Evolutionary conservation across 495 filamentous ascomycete species (phyloP).

Genomic region (Podospora comata): DNA sequence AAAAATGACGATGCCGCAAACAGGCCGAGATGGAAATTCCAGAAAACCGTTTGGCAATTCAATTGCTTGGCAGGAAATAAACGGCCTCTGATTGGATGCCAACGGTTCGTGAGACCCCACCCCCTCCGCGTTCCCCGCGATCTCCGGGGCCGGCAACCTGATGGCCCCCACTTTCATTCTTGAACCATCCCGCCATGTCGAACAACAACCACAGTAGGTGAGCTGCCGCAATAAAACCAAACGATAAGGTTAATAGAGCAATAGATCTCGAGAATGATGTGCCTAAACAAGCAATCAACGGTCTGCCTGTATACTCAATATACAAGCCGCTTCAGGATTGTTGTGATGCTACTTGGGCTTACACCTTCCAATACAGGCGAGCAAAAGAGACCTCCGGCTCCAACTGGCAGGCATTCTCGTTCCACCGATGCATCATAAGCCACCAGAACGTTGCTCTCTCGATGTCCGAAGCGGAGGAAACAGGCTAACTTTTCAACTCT

Average conservation of each 20-base stretch:
- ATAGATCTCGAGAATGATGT: not conserved
- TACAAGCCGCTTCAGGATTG: not conserved
- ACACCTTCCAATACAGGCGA: not conserved
- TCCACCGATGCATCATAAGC: not conserved
- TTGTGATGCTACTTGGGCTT: not conserved
- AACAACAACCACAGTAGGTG: no score
- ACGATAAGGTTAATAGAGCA: not conserved
- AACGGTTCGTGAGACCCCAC: not conserved
- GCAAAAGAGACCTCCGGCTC: not conserved
- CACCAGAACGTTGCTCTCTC: no score
- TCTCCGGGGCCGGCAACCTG: not conserved
- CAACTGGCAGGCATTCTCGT: not conserved
- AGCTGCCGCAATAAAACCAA: not conserved
- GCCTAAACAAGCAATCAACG: not conserved
- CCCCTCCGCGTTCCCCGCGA: not conserved
- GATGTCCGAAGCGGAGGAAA: no score
- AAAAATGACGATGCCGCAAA: not conserved
- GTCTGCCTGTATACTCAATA: not conserved
- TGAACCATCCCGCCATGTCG: no score
- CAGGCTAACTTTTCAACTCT: not conserved
- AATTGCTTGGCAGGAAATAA: not conserved
- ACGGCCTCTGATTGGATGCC: slow-evolving; percentile 1
- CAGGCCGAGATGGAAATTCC: no score
- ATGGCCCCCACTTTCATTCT: not conserved
- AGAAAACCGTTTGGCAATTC: no score